phyloP scores from a whole-genome alignment of 768 basidiomycete genomes.

The Rhodotorula graminis region DNA sequence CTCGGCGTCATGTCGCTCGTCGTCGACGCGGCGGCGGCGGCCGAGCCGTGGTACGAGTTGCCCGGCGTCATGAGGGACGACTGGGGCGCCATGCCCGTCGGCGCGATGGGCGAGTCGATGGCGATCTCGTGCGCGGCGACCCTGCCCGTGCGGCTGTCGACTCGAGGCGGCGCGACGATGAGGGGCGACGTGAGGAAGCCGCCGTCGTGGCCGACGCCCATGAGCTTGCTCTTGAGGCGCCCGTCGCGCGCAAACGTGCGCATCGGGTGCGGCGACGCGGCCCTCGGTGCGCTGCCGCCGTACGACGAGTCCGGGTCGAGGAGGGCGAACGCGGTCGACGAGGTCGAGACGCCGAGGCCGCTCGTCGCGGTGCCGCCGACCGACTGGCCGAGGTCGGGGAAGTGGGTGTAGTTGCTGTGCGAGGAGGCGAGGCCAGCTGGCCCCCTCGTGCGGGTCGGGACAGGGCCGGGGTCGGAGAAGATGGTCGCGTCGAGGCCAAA shows the following conservation, averaged over 20 bases:
- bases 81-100: neutral
- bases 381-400: slow-evolving; percentile 6
- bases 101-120: slow-evolving; percentile 28
- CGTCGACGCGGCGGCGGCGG: neutral
- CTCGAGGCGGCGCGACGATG: slow-evolving; percentile 22
- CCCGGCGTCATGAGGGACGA: slow-evolving; percentile 9
- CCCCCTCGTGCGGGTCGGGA: slow-evolving; percentile 19
- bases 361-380: neutral
- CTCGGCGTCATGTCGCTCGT: slow-evolving; percentile 23
- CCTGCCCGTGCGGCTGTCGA: slow-evolving; percentile 21
- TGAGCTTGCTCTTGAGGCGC: slow-evolving; percentile 40
- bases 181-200: slow-evolving; percentile 43
- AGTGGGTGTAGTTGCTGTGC: slow-evolving; percentile 23
- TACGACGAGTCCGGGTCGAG: slow-evolving; percentile 41
- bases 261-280: slow-evolving; percentile 11
- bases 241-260: slow-evolving; percentile 33
- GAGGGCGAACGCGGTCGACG: slow-evolving; percentile 13
- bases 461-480: slow-evolving; percentile 29
- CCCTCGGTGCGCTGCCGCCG: slow-evolving; percentile 12
- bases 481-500: slow-evolving; percentile 29
- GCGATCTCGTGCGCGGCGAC: slow-evolving; percentile 28
- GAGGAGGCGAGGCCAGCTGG: slow-evolving; percentile 15
- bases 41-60: slow-evolving; percentile 15
- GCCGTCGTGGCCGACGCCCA: slow-evolving; percentile 43
- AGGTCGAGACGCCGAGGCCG: slow-evolving; percentile 4